Conservation (phyloP, 1,284 basidiomycete genomes). For the Apiotrichum sp. region DNA sequence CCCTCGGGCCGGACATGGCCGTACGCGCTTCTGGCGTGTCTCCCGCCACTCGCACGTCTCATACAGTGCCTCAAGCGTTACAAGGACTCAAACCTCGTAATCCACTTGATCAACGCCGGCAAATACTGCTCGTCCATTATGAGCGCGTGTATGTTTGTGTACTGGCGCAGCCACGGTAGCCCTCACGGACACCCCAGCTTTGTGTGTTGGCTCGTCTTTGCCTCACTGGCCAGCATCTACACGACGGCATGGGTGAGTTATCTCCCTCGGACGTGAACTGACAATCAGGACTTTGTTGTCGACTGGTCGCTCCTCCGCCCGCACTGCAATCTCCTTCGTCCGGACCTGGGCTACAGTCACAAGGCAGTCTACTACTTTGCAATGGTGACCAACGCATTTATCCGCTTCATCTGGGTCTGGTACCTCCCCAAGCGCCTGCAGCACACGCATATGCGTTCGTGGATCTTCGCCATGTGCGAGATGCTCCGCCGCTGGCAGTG, state of each 20-base stretch:
- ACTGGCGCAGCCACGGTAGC: conserved; percentile 60
- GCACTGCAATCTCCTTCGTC: conserved; percentile 63
- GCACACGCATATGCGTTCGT: conserved; percentile 57
- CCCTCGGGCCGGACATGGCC: conserved; percentile 58
- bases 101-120: conserved; percentile 80
- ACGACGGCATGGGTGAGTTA: conserved; percentile 58
- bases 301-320: conserved; percentile 60
- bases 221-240: conserved; percentile 62
- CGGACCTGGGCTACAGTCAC: conserved; percentile 65
- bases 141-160: conserved; percentile 60
- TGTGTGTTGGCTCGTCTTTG: conserved; percentile 59
- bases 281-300: conserved; percentile 50
- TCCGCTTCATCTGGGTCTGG: conserved; percentile 75
- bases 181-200: conserved; percentile 52
- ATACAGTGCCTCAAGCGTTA: conserved; percentile 84
- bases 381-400: conserved; percentile 58
- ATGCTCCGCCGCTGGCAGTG: conserved; percentile 77
- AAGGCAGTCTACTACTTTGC: conserved; percentile 49
- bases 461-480: conserved; percentile 67
- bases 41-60: conserved; percentile 58
- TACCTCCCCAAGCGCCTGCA: conserved; percentile 61
- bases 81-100: conserved; percentile 62
- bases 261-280: not conserved
- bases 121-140: conserved; percentile 68
- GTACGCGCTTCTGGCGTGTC: conserved; percentile 48